Base-by-base conservation (phyloP, 768 basidiomycete species). In the Amanita pseudoporphyria region DNA sequence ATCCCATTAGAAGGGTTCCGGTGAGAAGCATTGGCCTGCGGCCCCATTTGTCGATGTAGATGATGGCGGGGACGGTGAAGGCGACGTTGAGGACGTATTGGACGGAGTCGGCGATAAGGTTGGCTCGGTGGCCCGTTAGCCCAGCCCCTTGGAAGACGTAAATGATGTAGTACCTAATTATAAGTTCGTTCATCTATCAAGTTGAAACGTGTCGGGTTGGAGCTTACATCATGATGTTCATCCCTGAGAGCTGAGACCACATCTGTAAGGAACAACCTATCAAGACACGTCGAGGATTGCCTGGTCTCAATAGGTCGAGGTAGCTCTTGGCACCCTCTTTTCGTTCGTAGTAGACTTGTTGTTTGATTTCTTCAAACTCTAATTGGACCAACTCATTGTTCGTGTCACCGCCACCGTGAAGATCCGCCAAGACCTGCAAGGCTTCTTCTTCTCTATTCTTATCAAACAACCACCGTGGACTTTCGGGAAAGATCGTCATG, bases 101-200 rank as follows among this genome's bases (percentile, higher is more conserved):
- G 10, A 88, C 78, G 7, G 82, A 78, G 42, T 70, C 68, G 16
- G 87, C 84, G 56, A 88, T 84, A 45, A 89, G 74, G 62, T 84
- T 85, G 18, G 74, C 76, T n/a, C 82, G 79, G 36, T 73, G 72
- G 22, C 84, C 85, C 1, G 81, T 82, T n/a, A 87, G 69, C 59
- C 86, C 86, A 39, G 86, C 84, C 52, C 81, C 80, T 57, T 82
- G 73, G 68, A 87, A 86, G 40, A 88, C 86, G 53, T 84, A 84
- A 55, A 84, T 69, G 30, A 76, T 73, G 51, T 76, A 76, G 67
- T 81, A 81, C 77, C 74, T 78, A 50, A 22, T 45, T 22, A 45
- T 16, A 22, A 13, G 12, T 31, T 18, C 43, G 49, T 43, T 26
- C 48, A 42, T 28, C 6, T 5, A 9, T 26, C 49, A 18, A 41